Evolutionary conservation across 2,329 filamentous ascomycete species (phyloP), one percentile per base, ranked within the genome.

Genomic region (Trichoderma koningii): DNA sequence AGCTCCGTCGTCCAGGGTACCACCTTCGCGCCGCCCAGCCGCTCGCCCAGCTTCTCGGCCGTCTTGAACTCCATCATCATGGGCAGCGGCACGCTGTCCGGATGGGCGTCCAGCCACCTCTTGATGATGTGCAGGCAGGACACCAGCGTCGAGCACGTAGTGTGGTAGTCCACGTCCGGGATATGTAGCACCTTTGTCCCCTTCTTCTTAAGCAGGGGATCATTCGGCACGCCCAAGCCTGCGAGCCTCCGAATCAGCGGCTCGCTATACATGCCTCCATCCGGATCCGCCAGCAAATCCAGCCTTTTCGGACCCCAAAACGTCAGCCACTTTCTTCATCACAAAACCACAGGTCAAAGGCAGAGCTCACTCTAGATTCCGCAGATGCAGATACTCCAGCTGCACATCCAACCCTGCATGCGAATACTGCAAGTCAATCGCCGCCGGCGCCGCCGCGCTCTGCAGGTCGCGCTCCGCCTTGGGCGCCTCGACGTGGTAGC

Each of bases 61-160:
- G 75, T 77, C 70, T 83, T 83, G 66, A 83, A 79, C 68, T 84
- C 81, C 5, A 83, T 75, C 72, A 83, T 80, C 69, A 83, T 76
- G 15, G 78, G 74, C 66, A 83, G 77, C 3, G 82, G 82, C 2
- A 83, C 74, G 63, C 82, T 79, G 19, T 70, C 67, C 0, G 74
- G 78, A 67, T 83, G 75, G 0, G 71, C 72, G 6, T 80, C 75
- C 7, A 79, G 78, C 81, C 81, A 83, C 7, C 55, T 66, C 69
- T 78, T 80, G 52, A 83, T 73, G 51, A 79, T 69, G 4, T 66
- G 69, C 9, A 84, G 74, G 66, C 81, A 83, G 21, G 74, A 73
- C 12, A 77, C 70, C 48, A 84, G 77, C 6, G 80, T 82, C 67
- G 80, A 76, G 73, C 81, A 83, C 21, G 77, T 75, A 26, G 76